Evolutionary conservation across 352 stramenopile genomes (phyloP), one percentile per base, ranked within the genome.

Genomic region (Phytophthora citricola): DNA sequence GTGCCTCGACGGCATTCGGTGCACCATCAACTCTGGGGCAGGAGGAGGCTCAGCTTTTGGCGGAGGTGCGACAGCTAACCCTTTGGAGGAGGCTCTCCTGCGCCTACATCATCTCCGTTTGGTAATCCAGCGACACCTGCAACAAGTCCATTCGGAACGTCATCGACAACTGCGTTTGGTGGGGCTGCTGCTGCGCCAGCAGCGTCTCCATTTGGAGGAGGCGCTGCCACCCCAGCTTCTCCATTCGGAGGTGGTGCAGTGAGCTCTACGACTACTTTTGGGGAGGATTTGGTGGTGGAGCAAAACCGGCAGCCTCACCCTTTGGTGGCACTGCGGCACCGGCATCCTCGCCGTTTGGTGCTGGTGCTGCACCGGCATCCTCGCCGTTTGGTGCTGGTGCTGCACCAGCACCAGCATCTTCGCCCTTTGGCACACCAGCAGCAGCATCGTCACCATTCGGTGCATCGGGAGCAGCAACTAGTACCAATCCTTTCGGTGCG

Each of bases 91-190:
- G 47, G 12, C 38, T 39, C 45, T 76, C 59, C 69, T 44, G 48
- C 59, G 15, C 45, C 69, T 36, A 31, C 46, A 24, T 47, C 69
- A 8, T 72, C 64, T 50, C 56, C 57, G 24, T 84, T 83, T 24
- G 67, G 44, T 41, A 63, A 71, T n/a, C 40, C 56, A 31, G 50
- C 51, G 0, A 58, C 70, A 24, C 50, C 67, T 52, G 51, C 64
- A 40, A 47, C 66, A 22, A 81, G 63, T 64, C 71, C 70, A 8
- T 89, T 85, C 57, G 74, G 78, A 43, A 60, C 46, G 34, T 14
- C 32, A 20, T 61, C 36, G 26, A 50, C 53, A 12, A 60, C 58
- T 51, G 22, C 63, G 34, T 85, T 83, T 61, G 69, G 69, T 41
- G 69, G 52, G 47, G 48, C 54, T 5, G 34, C 55, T 51, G 17